Base-by-base conservation (phyloP, 2,329 filamentous ascomycete species). In the Ascochyta fabae region DNA sequence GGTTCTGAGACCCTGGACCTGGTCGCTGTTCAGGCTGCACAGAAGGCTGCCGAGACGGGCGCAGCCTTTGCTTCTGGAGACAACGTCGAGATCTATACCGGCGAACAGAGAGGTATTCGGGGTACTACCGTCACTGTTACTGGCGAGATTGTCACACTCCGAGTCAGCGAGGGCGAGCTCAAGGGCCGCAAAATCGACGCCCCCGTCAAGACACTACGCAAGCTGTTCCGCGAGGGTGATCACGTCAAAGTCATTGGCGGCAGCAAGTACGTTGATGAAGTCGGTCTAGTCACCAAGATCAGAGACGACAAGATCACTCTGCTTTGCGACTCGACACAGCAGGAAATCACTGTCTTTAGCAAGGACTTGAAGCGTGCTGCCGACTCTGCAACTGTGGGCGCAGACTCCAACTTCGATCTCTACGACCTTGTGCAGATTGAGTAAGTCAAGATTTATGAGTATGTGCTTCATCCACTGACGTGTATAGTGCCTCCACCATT, bases 161-260 rank as follows among this genome's bases (percentile, higher is more conserved):
- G 86, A 56, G 92, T 98, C 15, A 89, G 86, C 1, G 89, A 96
- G 69, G 95, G 95, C 42, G 88, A 90, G 36, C 81, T 98, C 26
- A 82, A 80, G 47, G 94, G 93, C 9, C 90, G 96, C 73, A 87
- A 84, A 5, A 95, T 99, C 41, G 94, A 98, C 73, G 93, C 96
- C 10, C 95, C 95, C 1, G 89, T 92, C 60, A 96, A 95, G 77
- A 91, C 91, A 40, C 83, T 99, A 24, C 90, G 95, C 54, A 99
- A 99, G 78, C 86, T 91, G 27, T 99, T 99, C 83, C 87, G 85
- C 62, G 85, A 93, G 59, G 95, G 95, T 81, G 95, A 99, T 70
- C 95, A 99, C 72, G 95, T 99, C 80, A 98, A 98, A 80, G 95
- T 99, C 65, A 96, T 97, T 72, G 94, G 95, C 51, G 94, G 93